Base-by-base conservation (phyloP, 208 protist genomes). In the Trypanosoma theileri region DNA sequence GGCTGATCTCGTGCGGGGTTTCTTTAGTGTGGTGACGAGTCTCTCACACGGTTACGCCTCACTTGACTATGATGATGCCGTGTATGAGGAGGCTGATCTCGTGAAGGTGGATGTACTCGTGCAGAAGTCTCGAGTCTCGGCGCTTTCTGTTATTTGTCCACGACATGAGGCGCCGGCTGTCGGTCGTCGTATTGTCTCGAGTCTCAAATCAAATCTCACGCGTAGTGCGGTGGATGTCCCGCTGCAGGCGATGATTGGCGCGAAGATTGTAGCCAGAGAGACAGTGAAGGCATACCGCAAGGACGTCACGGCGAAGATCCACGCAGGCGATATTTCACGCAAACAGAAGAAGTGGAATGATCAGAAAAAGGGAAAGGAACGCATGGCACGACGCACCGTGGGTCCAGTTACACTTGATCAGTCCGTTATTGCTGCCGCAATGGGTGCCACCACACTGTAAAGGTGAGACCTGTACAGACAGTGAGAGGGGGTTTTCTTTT, bases 301-400 rank as follows among this genome's bases (percentile, higher is more conserved):
- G 71, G 93, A 98, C 64, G 96, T 98, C 4, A 98, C 94, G 6
- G 86, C 89, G 24, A 98, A 97, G 67, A 97, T 95, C 55, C 95
- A 97, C 83, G 98, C 96, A 44, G 98, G 98, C 55, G 98, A 99
- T 69, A 93, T 98, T 45, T 96, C 96, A 19, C 85, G 98, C 44
- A 98, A 98, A 72, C 81, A 90, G 73, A 99, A 99, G 80, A 92
- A 98, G 63, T 93, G 98, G 76, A 89, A 93, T 44, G 97, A 98
- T 70, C 98, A 99, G 82, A 98, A 98, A 71, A 97, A 98, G 79
- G 96, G 96, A 57, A 99, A 99, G 79, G 97, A 98, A 75, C 77
- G 88, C 61, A 98, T 98, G 94, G 96, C 96, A 63, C 77, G 85
- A n/a, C 73, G 92, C 7, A 88, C 73, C 48, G 82, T 99, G 14